Evolutionary conservation across 2,329 filamentous ascomycete species (phyloP), one percentile per base, ranked within the genome.

Genomic region (Diplocarpon rosae): DNA sequence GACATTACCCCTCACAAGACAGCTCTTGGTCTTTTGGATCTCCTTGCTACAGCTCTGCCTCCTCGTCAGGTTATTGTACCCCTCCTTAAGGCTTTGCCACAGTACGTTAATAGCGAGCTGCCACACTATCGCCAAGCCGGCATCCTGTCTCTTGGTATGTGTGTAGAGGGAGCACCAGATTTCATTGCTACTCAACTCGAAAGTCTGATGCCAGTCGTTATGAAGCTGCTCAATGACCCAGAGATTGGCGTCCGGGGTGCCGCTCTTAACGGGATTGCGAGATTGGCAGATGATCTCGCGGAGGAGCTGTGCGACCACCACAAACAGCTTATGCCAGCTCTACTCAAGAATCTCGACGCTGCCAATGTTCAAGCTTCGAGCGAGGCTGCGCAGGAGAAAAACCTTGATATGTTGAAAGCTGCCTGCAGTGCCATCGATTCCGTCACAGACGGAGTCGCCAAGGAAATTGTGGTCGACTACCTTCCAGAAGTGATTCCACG

Each of bases 11-110:
- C 92, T 33, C 83, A 87, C 39, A 75, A 88, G 43, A 85, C 85
- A 20, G 89, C 90, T 42, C 76, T 96, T 36, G 83, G 84, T 51
- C 73, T 98, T 33, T 79, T 98, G 42, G 89, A 96, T 59, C 83
- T 92, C 59, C 79, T 96, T 48, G 82, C 90, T 45, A 85, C 80
- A 59, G 87, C 85, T 62, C 72, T 98, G 10, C 90, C 92, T 42
- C 89, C 92, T 2, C 89, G 85, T 59, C 90, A 95, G 67, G 90
- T 95, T 31, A 83, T 95, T 46, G 87, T 95, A 16, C 90, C 92
- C 37, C 75, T 98, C 1, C 78, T 98, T 28, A 84, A 94, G 56
- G 80, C 85, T 42, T 83, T 96, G 54, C 82, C 86, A 31, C 76
- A 77, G 55, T 95, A 92, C 61, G 86, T 90, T 55, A 75, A 75